A percentile compares a stretch with the other conserved stretches of the same genome.
Evolutionary conservation across 352 stramenopile species (phyloP).

Genomic region (Phytophthora pistaciae): DNA sequence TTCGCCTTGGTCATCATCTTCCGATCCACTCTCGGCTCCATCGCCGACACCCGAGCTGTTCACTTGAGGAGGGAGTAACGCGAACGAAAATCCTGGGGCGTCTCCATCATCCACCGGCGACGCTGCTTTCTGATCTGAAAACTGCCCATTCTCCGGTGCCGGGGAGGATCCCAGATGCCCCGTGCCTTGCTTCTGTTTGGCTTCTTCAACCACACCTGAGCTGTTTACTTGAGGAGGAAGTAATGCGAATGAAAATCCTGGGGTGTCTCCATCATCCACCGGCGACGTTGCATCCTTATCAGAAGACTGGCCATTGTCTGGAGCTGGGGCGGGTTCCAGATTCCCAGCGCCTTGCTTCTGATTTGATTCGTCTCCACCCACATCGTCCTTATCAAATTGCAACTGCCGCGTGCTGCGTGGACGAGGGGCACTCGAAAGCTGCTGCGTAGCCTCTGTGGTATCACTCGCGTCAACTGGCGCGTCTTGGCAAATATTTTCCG

Average conservation of each 20-base stretch:
- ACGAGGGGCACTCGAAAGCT: conserved; percentile 27
- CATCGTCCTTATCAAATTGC: conserved; percentile 46
- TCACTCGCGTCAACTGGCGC: conserved; percentile 1
- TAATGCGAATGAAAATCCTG: conserved; percentile 33
- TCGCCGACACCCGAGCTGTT: not conserved
- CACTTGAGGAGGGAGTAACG: conserved; percentile 20
- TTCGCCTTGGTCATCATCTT: conserved; percentile 16
- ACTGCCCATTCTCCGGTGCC: not conserved
- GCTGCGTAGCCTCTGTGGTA: not conserved
- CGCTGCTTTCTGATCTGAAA: conserved; percentile 1
- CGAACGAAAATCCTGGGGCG: conserved; percentile 23
- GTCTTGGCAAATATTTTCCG: conserved; percentile 1
- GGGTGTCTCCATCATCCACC: conserved; percentile 1
- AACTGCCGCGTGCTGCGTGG: conserved; percentile 52
- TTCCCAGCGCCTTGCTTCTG: conserved; percentile 5
- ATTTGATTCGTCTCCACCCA: not conserved
- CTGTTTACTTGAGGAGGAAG: conserved; percentile 11
- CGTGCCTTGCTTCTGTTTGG: conserved; percentile 9
- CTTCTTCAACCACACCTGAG: not conserved
- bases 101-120: conserved; percentile 5
- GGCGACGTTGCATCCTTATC: conserved; percentile 3
- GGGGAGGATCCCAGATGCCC: not conserved
- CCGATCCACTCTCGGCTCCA: conserved; percentile 1
- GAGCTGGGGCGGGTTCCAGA: not conserved
- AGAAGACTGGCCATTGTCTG: not conserved